A percentile compares a stretch with the other conserved stretches of the same genome.
Evolutionary conservation across 495 filamentous ascomycete genomes (phyloP).

Genomic region (Penicillium salamii): DNA sequence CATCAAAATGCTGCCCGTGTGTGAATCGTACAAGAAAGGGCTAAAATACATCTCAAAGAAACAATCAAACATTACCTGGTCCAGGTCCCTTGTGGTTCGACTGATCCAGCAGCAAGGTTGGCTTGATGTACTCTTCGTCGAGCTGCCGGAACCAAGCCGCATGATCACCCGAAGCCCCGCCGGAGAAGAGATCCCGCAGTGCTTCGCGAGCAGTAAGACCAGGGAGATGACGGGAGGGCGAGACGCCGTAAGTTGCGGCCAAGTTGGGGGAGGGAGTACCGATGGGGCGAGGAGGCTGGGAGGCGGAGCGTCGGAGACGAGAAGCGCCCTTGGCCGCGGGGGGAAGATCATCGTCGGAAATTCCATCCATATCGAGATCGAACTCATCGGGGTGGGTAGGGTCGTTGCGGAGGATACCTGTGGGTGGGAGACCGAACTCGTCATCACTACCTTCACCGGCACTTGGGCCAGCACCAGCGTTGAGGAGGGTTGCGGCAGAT

Average conservation of each 20-base stretch:
- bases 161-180: constrained; percentile 77
- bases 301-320: constrained; percentile 54
- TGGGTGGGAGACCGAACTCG: constrained; percentile 42
- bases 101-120: constrained; percentile 81
- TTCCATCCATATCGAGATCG: constrained; percentile 39
- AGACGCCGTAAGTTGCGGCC: constrained; percentile 23
- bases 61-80: constrained; percentile 40
- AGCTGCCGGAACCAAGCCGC: constrained; percentile 88
- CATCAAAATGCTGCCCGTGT: constrained; percentile 14
- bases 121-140: constrained; percentile 97
- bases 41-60: constrained; percentile 28
- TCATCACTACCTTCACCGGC: constrained; percentile 49
- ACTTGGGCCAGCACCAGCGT: constrained; percentile 34
- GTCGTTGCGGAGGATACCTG: constrained; percentile 60
- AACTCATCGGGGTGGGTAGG: constrained; percentile 52
- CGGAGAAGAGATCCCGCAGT: constrained; percentile 68
- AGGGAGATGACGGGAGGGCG: constrained; percentile 29
- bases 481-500: constrained; percentile 39
- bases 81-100: constrained; percentile 46
- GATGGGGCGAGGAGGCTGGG: constrained; percentile 35
- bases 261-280: constrained; percentile 16
- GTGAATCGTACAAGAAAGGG: constrained; percentile 20
- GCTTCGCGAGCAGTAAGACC: constrained; percentile 58
- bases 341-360: constrained; percentile 51
- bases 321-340: constrained; percentile 40